Base-by-base conservation (phyloP, 371 early-diverging fungal genomes). In the Rhizopus stolonifer region DNA sequence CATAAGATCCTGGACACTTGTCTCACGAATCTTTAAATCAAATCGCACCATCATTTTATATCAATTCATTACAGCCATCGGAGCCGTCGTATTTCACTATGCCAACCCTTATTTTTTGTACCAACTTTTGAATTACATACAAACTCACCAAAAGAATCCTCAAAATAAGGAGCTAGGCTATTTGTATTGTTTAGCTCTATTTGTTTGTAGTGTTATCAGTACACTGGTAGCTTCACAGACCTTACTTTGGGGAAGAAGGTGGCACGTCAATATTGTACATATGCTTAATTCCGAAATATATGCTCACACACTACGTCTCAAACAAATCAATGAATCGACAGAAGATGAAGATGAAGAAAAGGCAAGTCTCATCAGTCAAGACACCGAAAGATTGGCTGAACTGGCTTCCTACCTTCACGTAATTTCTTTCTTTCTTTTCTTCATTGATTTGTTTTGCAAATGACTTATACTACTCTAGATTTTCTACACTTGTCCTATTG, bases 331-430 rank as follows among this genome's bases (percentile, higher is more conserved):
- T 32, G 52, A 52, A 4, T 51, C 48, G 21, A 23, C 44, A 7
- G 60, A 57, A 19, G 54, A 60, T 1, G 42, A 58, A 2, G 44
- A 56, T 3, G 50, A 57, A 39, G 61, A 67, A 36, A 54, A 90
- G 21, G 61, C 70, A 33, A 94, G 85, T 64, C 61, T 96, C 52
- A 84, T 94, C 65, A 86, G 90, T 9, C 84, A 90, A 3, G 96
- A 95, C 58, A 71, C 85, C 4, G 82, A 84, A 36, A 79, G 92
- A 36, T 65, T 95, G 11, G 80, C 83, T 11, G 82, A 79, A 49
- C 18, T 83, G 11, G 78, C 69, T 1, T 77, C 81, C 13, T 80
- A 81, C 45, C 54, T 83, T 23, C 79, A 77, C 52, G 74, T 72
- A 69, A 63, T n/a, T n/a, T n/a, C n/a, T n/a, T n/a, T n/a, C n/a